Evolutionary conservation across 768 basidiomycete species (phyloP).

Genomic region (Paxillus involutus): DNA sequence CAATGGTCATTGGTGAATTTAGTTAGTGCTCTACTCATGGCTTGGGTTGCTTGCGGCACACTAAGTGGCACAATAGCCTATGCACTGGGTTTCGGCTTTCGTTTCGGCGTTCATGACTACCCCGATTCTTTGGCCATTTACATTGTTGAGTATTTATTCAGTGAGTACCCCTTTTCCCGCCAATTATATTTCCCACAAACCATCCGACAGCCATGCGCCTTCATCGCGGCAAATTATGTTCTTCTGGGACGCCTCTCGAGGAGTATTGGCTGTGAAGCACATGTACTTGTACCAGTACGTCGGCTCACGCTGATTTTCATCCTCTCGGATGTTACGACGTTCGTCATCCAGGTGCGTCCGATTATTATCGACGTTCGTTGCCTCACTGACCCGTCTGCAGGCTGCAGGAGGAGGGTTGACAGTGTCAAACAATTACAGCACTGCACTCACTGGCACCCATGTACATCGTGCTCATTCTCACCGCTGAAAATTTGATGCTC

Average conservation of each 20-base stretch:
- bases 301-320: conserved; percentile 59
- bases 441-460: conserved; percentile 32
- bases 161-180: conserved; percentile 18
- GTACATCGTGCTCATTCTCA: conserved; percentile 20
- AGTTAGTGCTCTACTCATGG: conserved; percentile 34
- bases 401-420: conserved; percentile 44
- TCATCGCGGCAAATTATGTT: conserved; percentile 66
- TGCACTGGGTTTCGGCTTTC: conserved; percentile 49
- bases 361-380: background rate
- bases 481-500: background rate
- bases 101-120: conserved; percentile 50
- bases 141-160: conserved; percentile 54
- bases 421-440: conserved; percentile 20
- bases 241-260: conserved; percentile 57
- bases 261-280: conserved; percentile 43
- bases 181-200: background rate
- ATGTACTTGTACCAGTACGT: conserved; percentile 47
- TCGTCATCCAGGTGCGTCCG: conserved; percentile 53
- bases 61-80: conserved; percentile 38
- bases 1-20: conserved; percentile 58
- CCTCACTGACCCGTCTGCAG: conserved; percentile 23
- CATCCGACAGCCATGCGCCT: conserved; percentile 58
- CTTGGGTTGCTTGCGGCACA: background rate
- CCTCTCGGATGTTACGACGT: conserved; percentile 57
- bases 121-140: conserved; percentile 52